Conservation (phyloP, 768 basidiomycete species). For the Pleurotus citrinopileatus region DNA sequence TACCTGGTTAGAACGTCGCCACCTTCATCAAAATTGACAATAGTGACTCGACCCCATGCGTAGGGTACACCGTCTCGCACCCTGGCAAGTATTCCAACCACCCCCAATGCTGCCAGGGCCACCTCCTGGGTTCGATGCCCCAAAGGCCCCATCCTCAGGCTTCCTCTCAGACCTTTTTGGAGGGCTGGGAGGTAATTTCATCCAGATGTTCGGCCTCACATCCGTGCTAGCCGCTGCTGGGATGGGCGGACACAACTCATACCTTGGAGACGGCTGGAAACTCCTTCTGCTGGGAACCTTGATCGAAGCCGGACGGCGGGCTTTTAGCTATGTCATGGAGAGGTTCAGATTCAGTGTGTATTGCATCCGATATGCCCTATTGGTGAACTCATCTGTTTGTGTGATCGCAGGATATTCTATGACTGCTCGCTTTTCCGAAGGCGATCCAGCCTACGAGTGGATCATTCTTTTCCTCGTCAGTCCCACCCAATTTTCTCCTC, state of each 20-base stretch:
- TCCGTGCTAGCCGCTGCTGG: background rate
- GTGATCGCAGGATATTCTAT: slow-evolving; percentile 35
- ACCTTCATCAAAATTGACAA: too few relatives aligned
- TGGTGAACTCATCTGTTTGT: background rate
- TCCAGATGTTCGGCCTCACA: slow-evolving; percentile 9
- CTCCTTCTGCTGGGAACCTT: slow-evolving; percentile 9
- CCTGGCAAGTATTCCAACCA: too few relatives aligned
- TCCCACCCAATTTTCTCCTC: background rate
- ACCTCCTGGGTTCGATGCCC: too few relatives aligned
- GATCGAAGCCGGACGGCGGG: slow-evolving; percentile 12
- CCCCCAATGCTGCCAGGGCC: too few relatives aligned
- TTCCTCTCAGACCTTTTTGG: background rate
- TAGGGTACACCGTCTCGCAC: too few relatives aligned
- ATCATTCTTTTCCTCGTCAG: slow-evolving; percentile 40
- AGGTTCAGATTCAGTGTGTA: slow-evolving; percentile 36
- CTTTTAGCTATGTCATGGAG: slow-evolving; percentile 25
- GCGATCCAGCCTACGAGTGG: slow-evolving; percentile 51
- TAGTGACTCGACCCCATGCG: too few relatives aligned
- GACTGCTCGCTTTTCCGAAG: slow-evolving; percentile 42
- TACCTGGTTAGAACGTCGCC: too few relatives aligned
- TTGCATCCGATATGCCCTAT: background rate
- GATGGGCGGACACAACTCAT: background rate
- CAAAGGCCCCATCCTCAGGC: background rate
- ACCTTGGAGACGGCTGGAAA: slow-evolving; percentile 8
- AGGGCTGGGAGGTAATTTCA: background rate